These are phyloP conservation scores for Ramaria rubella DNA, from an alignment of 768 basidiomycete species.

Conservation along the genomic window DNA sequence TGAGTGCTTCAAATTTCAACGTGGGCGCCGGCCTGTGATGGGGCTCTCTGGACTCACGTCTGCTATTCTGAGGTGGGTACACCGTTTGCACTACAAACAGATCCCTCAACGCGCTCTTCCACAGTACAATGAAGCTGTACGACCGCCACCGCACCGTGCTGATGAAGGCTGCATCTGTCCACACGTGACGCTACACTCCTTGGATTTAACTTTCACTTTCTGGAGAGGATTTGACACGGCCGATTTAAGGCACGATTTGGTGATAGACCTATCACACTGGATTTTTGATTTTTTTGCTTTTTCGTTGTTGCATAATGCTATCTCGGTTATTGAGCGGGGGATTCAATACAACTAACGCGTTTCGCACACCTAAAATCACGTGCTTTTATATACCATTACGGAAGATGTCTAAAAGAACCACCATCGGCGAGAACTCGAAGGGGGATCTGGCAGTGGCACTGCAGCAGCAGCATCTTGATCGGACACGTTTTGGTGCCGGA, in stretches of 20 bases:
- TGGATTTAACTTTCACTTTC: neutral
- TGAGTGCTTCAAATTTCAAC: constrained; percentile 66
- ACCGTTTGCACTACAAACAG: neutral
- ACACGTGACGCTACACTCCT: neutral
- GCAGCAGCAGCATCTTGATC: neutral
- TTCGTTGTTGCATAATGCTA: neutral
- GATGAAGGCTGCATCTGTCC: constrained; percentile 38
- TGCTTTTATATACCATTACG: neutral
- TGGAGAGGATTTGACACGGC: neutral
- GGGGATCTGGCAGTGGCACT: neutral
- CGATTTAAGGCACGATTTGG: neutral
- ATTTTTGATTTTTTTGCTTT: neutral
- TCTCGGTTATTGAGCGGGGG: too few relatives aligned
- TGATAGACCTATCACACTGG: neutral
- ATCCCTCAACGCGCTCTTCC: too few relatives aligned
- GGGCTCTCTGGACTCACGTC: constrained; percentile 61
- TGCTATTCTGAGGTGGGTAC: constrained; percentile 65
- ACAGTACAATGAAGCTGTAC: constrained; percentile 66
- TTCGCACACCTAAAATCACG: neutral
- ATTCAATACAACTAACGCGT: too few relatives aligned
- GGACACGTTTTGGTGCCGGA: neutral
- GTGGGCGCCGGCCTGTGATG: constrained; percentile 53
- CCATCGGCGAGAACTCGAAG: neutral
- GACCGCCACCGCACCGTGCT: constrained; percentile 62
- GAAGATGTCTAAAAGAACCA: neutral